A percentile compares a stretch with the other conserved stretches of the same genome.
Conservation (phyloP, 805 yeast genomes). For the Cyberlindnera mycetangii region DNA sequence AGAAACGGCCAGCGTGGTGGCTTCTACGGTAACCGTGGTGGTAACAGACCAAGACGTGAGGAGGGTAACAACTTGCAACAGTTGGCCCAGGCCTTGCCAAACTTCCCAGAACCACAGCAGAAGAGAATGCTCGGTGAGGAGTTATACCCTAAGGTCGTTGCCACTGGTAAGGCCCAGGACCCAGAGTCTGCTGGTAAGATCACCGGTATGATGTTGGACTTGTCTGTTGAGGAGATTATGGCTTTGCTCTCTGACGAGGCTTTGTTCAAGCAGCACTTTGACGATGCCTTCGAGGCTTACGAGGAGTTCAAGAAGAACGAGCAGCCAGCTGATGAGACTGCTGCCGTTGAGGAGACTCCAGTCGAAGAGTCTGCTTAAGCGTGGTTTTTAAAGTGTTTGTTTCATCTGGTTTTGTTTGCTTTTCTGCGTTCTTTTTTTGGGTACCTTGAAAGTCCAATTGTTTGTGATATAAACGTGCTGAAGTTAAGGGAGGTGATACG, state of each 20-base stretch:
- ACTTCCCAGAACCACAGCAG: constrained; percentile 83
- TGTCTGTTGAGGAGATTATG: constrained; percentile 88
- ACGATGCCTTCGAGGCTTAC: constrained; percentile 92
- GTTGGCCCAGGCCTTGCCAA: constrained; percentile 60
- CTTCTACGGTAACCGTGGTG: constrained; percentile 43
- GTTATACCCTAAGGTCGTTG: constrained; percentile 86
- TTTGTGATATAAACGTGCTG: constrained; percentile 2
- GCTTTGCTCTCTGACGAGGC: constrained; percentile 87
- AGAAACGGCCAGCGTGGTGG: constrained; percentile 40
- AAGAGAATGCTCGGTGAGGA: constrained; percentile 98
- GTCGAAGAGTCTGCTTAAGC: constrained; percentile 17
- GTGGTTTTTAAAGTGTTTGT: neutral
- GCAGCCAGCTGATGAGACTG: constrained; percentile 18
- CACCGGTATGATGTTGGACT: constrained; percentile 97
- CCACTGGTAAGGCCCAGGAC: constrained; percentile 83
- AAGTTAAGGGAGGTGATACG: neutral
- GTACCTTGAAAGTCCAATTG: neutral
- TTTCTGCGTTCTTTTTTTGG: neutral
- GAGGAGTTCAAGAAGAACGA: constrained; percentile 68
- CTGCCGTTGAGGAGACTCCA: constrained; percentile 10
- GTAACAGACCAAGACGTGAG: constrained; percentile 38
- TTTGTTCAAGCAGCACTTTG: constrained; percentile 84
- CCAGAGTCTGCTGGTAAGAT: constrained; percentile 97
- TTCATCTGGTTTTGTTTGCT: neutral
- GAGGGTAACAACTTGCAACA: constrained; percentile 29